Conservation (phyloP, 139 green algal genomes). For the Tetraselmis striata region DNA sequence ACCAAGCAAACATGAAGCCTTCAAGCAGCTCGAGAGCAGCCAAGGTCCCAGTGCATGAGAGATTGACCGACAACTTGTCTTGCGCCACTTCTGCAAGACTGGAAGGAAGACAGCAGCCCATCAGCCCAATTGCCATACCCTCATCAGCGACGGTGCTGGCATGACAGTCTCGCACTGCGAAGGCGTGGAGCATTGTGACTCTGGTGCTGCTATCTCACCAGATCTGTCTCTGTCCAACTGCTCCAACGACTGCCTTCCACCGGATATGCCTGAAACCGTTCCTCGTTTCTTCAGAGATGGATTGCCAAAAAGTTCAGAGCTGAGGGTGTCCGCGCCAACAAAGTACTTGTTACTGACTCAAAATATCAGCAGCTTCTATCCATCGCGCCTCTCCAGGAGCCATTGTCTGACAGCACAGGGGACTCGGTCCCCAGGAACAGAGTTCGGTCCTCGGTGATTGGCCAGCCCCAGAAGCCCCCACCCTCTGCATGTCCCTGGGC, state of each 20-base stretch:
- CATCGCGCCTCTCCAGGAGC: neutral
- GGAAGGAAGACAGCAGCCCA: neutral
- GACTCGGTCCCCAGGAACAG: neutral
- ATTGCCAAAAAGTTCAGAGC: neutral
- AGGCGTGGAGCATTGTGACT: neutral
- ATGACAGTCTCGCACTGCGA: neutral
- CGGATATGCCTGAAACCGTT: neutral
- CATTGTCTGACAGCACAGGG: neutral
- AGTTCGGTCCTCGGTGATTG: too few species aligned
- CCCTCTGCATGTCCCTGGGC: too few species aligned
- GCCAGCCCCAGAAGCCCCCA: too few species aligned
- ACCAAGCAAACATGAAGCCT: too few species aligned
- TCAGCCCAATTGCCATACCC: too few species aligned
- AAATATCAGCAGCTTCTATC: neutral
- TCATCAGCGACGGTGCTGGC: neutral
- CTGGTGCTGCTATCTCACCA: neutral
- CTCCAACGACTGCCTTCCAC: neutral
- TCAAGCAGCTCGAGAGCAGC: neutral
- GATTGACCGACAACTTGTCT: neutral
- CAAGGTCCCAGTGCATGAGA: neutral
- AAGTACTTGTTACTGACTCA: neutral
- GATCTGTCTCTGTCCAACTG: neutral
- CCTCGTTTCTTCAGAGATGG: neutral
- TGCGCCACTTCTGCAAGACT: neutral
- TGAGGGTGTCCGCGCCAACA: neutral